Base-by-base conservation (phyloP, 2,329 filamentous ascomycete genomes). In the Fusarium ambrosium region DNA sequence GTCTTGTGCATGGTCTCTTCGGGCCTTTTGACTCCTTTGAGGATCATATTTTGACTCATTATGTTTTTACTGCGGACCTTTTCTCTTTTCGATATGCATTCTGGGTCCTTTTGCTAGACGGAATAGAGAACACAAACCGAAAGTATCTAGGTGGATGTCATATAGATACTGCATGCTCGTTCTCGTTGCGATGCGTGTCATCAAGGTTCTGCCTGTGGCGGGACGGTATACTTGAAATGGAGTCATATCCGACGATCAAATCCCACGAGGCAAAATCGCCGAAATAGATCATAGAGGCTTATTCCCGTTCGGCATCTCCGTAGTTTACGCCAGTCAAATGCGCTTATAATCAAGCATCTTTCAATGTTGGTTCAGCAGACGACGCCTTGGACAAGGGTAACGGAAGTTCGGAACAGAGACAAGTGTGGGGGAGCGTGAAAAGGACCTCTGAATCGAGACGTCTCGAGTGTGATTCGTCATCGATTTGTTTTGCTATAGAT, bases 311-410 rank as follows among this genome's bases (percentile, higher is more conserved):
- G 34, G 14, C 24, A 43, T 64, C 24, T n/a, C 62, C 27, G 51
- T 56, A 34, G 32, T 36, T 34, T 34, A 6, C 18, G 18, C 29
- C 27, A 36, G 53, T 16, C 8, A 37, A 36, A 56, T 56, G 53
- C 32, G 53, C 53, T 56, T 56, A 56, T 56, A 56, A 56, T 56
- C 53, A 56, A 56, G 53, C 32, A 56, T 56, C 27, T 20, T 16
- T 56, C 20, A 9, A 34, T 20, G 32, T 56, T 56, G 10, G 53
- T 34, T 56, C 13, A 37, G n/a, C n/a, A 9, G 5, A 34, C 8
- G 13, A 29, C 37, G 4, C 18, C 37, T n/a, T 11, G 8, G 37
- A 16, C 53, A 56, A 36, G 53, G 53, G 53, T 37, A 34, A 9
- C 53, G 53, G 53, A 56, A 56, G 51, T 55, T 55, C 51, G 51